Evolutionary conservation across 208 protist species (phyloP).

Genomic region (Leishmania tropica): DNA sequence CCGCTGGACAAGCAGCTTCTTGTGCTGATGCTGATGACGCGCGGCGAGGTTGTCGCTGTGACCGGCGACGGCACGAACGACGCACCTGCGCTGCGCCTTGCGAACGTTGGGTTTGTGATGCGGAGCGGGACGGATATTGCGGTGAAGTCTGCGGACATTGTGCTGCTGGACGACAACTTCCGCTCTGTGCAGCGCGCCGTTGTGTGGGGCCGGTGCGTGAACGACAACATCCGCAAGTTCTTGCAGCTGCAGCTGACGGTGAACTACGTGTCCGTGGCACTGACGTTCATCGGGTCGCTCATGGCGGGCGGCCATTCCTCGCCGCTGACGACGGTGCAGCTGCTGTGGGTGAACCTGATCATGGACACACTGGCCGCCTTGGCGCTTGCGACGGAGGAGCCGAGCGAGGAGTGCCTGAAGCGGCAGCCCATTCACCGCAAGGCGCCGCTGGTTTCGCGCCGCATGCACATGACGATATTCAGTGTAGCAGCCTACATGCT

Average conservation of each 20-base stretch:
- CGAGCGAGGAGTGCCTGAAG: constrained; percentile 78
- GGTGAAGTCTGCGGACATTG: constrained; percentile 91
- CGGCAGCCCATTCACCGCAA: constrained; percentile 69
- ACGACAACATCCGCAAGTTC: constrained; percentile 69
- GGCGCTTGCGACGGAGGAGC: constrained; percentile 97
- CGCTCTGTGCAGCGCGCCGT: constrained; percentile 95
- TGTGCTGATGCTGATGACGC: constrained; percentile 80
- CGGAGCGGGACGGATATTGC: constrained; percentile 96
- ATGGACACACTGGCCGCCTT: constrained; percentile 98
- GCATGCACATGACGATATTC: constrained; percentile 86
- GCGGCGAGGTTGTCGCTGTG: constrained; percentile 82
- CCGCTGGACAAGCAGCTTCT: constrained; percentile 91
- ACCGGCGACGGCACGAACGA: constrained; percentile 98
- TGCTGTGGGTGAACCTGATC: constrained; percentile 99
- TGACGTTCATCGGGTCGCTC: constrained; percentile 94
- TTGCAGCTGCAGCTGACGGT: constrained; percentile 99
- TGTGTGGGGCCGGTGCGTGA: constrained; percentile 81
- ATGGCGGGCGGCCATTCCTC: constrained; percentile 54
- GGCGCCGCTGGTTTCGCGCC: constrained; percentile 82
- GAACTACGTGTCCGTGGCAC: constrained; percentile 95
- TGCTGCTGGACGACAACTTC: constrained; percentile 99
- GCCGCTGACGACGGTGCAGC: constrained; percentile 95
- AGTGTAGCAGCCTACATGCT: constrained; percentile 72
- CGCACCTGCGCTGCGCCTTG: constrained; percentile 95
- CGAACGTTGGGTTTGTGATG: constrained; percentile 98